Conservation (phyloP, 345 rosid genomes). For the Luvunga scandens region DNA sequence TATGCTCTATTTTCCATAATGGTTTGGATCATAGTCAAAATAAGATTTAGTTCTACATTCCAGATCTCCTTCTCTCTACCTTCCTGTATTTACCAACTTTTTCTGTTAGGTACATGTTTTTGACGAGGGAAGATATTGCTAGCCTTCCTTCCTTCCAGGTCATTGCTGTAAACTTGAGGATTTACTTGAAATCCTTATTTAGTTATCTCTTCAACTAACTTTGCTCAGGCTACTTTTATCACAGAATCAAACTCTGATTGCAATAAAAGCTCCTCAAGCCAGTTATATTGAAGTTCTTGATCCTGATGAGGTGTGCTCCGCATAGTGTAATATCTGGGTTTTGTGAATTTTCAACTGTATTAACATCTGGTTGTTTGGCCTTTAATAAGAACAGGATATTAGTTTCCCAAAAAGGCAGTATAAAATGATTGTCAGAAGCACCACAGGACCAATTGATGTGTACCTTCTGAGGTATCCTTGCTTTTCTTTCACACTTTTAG, state of each 20-base stretch:
- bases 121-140: conserved; percentile 59
- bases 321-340: conserved; percentile 5
- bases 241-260: conserved; percentile 62
- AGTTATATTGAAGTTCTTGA: conserved; percentile 74
- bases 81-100: background rate
- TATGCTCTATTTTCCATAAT: conserved; percentile 19
- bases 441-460: conserved; percentile 62
- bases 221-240: background rate
- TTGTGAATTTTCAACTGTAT: background rate
- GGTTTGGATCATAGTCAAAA: background rate
- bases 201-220: background rate
- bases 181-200: background rate
- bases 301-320: conserved; percentile 55
- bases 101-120: conserved; percentile 51
- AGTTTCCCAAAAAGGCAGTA: conserved; percentile 51
- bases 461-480: conserved; percentile 56
- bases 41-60: background rate
- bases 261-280: conserved; percentile 69
- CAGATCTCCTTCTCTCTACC: background rate
- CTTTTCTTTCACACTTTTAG: background rate
- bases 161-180: conserved; percentile 16
- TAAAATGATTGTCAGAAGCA: conserved; percentile 66
- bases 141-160: conserved; percentile 66
- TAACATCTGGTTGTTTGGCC: conserved; percentile 5
- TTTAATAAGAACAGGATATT: conserved; percentile 40